These are phyloP conservation scores for Sextonia rubra DNA, from an alignment of 164 flowering plant genomes.

Conservation along the genomic window DNA sequence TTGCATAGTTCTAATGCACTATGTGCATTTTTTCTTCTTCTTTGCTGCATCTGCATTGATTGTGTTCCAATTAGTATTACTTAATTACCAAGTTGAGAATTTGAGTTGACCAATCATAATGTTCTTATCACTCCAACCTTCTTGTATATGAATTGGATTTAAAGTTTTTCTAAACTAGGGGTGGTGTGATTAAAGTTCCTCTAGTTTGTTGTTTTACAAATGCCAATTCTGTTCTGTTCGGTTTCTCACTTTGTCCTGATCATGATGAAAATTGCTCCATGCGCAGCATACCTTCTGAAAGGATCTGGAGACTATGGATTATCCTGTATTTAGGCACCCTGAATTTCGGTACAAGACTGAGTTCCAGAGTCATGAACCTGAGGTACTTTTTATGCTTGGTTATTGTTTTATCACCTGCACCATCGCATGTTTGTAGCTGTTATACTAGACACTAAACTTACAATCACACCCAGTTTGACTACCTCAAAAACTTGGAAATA, in stretches of 20 bases:
- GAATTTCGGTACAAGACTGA: conserved; percentile 88
- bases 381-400: conserved; percentile 34
- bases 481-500: conserved; percentile 90
- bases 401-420: neutral
- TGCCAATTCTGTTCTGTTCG: neutral
- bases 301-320: conserved; percentile 64
- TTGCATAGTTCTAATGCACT: neutral
- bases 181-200: neutral
- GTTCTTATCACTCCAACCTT: neutral
- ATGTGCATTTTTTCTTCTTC: neutral
- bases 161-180: neutral
- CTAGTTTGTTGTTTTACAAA: neutral
- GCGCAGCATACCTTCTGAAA: conserved; percentile 50
- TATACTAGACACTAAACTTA: neutral
- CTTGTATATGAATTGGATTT: too few relatives aligned
- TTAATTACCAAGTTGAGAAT: neutral
- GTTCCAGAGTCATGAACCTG: conserved; percentile 91
- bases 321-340: conserved; percentile 52
- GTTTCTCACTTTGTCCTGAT: neutral
- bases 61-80: neutral
- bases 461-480: conserved; percentile 60
- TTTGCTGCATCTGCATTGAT: neutral
- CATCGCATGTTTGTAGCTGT: neutral
- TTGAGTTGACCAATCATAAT: neutral
- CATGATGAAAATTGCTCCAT: neutral